Evolutionary conservation across 1,139 yeast genomes (phyloP), one percentile per base, ranked within the genome.

Genomic region (Suhomyces coccinellae): DNA sequence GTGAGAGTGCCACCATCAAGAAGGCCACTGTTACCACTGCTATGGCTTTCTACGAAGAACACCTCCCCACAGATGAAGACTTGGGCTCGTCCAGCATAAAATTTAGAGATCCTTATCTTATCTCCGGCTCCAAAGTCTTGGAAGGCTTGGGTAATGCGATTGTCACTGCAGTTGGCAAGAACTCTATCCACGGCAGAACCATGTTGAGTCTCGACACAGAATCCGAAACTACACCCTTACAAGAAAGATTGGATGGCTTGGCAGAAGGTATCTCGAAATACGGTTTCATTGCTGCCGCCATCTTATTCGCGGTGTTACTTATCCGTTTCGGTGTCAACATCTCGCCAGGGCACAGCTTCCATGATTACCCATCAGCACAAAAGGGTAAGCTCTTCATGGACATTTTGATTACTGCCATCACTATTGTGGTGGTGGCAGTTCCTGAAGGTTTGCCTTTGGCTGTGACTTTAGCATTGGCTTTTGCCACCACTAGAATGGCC

Each of bases 371-470:
- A 0, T 69, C 89, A 3, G 79, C 97, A 7, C 81, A 84, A 58
- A 91, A 90, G 70, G 97, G 97, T 54, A 83, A 87, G 50, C 78
- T 77, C 54, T 90, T 91, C 58, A 75, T 93, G 70, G 85, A 87
- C 58, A 87, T 93, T 48, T 75, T 95, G 53, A 95, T 93, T 58
- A 88, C 95, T 30, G 85, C 98, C 1, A 86, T 93, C 50, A 90
- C 99, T 0, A 81, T 93, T 56, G 83, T 93, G 34, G 99, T 93
- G 15, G 99, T 93, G 43, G 99, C 99, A 0, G 96, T 93, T 14
- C 99, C 99, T 2, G 99, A 95, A 70, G 99, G 99, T 46, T 77
- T 93, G 50, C 99, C 99, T 0, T 73, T 93, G 46, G 99, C 99
- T 0, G 99, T 93, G 20, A 93, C 99, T 0, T 75, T 93, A 42